These are phyloP conservation scores for Mortierella sp. DNA, from an alignment of 371 early-diverging fungal genomes.

Conservation along the genomic window DNA sequence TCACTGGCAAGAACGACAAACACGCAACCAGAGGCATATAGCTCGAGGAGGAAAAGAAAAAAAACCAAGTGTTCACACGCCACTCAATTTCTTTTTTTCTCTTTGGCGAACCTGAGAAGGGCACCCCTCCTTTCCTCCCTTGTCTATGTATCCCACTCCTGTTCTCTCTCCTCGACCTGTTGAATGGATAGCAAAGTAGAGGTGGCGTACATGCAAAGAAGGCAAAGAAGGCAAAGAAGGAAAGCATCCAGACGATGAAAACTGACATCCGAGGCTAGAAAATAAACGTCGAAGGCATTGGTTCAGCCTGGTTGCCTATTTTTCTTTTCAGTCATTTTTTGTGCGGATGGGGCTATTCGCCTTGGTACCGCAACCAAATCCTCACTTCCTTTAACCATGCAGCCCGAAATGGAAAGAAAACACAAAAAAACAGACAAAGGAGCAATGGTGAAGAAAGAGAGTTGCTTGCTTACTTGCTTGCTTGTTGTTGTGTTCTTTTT, in stretches of 20 bases:
- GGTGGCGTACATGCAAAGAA: no score
- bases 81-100: background rate
- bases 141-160: background rate
- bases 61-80: background rate
- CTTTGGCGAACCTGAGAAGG: background rate
- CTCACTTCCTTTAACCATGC: background rate
- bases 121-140: background rate
- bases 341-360: background rate
- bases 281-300: background rate
- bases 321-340: background rate
- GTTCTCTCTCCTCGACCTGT: background rate
- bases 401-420: constrained; percentile 6
- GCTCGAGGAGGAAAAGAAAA: background rate
- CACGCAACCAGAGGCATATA: background rate
- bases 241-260: background rate
- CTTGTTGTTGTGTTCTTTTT: background rate
- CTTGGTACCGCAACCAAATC: background rate
- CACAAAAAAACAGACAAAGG: background rate
- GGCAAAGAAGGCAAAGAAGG: background rate
- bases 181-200: background rate
- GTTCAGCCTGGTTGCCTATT: background rate
- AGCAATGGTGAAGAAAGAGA: background rate
- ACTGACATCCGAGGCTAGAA: background rate
- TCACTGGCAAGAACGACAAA: background rate
- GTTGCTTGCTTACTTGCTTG: background rate